These are phyloP conservation scores for Corinectria fuckeliana DNA, from an alignment of 2,329 filamentous ascomycete species.

Conservation along the genomic window DNA sequence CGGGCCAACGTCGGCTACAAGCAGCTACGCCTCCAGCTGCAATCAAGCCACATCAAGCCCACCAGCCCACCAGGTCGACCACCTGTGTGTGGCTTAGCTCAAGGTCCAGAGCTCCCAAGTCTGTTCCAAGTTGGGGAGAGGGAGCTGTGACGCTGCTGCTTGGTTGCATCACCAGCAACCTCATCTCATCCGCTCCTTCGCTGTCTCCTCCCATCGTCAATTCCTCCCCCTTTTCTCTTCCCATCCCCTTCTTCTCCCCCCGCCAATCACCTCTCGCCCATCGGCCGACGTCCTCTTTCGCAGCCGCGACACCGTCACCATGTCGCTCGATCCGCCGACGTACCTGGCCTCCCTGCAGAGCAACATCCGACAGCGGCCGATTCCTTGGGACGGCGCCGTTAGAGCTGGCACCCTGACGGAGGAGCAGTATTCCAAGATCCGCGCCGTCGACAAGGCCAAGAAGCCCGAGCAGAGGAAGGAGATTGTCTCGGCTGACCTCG, in stretches of 20 bases:
- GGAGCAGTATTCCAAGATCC: conserved; percentile 92
- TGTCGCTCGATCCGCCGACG: conserved; percentile 91
- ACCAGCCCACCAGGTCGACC: neutral
- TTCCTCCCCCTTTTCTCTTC: conserved; percentile 18
- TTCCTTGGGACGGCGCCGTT: conserved; percentile 97
- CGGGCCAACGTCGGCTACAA: neutral
- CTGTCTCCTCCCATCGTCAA: conserved; percentile 13
- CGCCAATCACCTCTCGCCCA: conserved; percentile 15
- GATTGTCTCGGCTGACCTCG: conserved; percentile 78
- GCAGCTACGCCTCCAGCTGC: neutral
- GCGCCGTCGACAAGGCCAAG: conserved; percentile 93
- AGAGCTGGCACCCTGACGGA: conserved; percentile 93
- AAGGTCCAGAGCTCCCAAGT: conserved; percentile 14
- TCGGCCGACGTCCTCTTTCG: conserved; percentile 26
- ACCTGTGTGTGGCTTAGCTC: conserved; percentile 25
- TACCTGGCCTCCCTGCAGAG: conserved; percentile 88
- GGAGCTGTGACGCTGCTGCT: conserved; percentile 36
- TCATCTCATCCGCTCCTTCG: conserved; percentile 33
- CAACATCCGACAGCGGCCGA: conserved; percentile 94
- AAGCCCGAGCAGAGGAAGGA: conserved; percentile 83
- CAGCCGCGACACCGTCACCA: conserved; percentile 50
- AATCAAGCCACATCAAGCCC: conserved; percentile 10
- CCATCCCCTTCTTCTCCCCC: conserved; percentile 12
- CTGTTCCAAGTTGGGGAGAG: conserved; percentile 23
- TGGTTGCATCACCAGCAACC: conserved; percentile 42